Base-by-base conservation (phyloP, 2,329 filamentous ascomycete genomes). In the Zasmidium cellare region DNA sequence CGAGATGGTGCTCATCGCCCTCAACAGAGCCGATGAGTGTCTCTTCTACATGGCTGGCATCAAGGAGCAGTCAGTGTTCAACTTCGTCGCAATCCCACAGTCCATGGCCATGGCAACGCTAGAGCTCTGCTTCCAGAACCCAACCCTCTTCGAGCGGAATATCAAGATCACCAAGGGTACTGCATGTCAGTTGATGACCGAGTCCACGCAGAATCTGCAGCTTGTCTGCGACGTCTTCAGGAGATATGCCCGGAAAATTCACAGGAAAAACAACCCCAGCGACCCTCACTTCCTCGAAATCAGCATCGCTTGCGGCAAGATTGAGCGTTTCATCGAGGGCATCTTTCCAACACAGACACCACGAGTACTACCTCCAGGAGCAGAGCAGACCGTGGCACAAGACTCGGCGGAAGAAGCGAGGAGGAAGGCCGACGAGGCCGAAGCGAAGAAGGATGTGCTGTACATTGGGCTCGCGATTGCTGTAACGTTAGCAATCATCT, bases 41-140 rank as follows among this genome's bases (percentile, higher is more conserved):
- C 78, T 99, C n/a, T 97, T 92, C 80, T 99, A 97, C 78, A 91
- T 99, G 79, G 93, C 93, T 3, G 94, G 90, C 48, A 86, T 99
- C 63, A 88, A 88, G 65, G 94, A 99, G 72, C 94, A 99, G 79
- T 96, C 91, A 72, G 91, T 96, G 23, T 99, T 99, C 85, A 99
- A 99, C 82, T 99, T 99, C 75, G 92, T 92, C 49, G 93, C 93
- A 56, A 99, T 99, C 63, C 94, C 94, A 2, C 94, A 99, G 76
- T 82, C 87, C 64, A 99, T 99, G 94, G 94, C 93, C 53, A 97
- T 99, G 73, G 93, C 94, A 9, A 97, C 93, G 0, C 79, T 97
- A 45, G 92, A 97, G 67, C 80, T 91, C 18, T 89, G 93, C 68
- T 99, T 97, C 85, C 88, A 90, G 69, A 99, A 99, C 76, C 89